Conservation (phyloP, 768 basidiomycete genomes). For the Leccinum arenicola region DNA sequence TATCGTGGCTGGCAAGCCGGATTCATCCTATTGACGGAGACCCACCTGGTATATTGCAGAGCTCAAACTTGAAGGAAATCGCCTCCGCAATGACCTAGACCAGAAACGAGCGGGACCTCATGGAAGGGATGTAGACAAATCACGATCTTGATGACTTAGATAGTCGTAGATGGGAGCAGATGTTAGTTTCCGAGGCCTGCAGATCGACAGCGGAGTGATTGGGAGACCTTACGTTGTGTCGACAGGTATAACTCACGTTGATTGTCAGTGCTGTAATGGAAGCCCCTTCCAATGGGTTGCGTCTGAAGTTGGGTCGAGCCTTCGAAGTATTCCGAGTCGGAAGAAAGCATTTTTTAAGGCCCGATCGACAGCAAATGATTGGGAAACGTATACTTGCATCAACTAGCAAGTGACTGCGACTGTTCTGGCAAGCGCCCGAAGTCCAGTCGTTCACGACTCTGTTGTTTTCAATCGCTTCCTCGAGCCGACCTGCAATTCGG, state of each 20-base stretch:
- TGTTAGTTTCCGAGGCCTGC: neutral
- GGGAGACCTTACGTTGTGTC: neutral
- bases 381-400: too few relatives aligned
- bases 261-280: too few relatives aligned
- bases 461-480: too few relatives aligned
- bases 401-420: too few relatives aligned
- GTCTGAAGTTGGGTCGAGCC: too few relatives aligned
- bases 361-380: neutral
- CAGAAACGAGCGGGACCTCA: neutral
- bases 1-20: neutral
- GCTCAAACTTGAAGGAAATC: neutral
- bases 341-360: neutral
- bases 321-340: too few relatives aligned
- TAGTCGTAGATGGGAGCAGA: neutral
- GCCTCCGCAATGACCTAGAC: neutral
- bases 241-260: too few relatives aligned
- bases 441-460: too few relatives aligned
- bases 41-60: neutral
- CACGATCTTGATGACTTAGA: neutral
- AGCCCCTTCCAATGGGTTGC: neutral
- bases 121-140: neutral
- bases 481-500: too few relatives aligned
- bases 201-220: neutral
- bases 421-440: too few relatives aligned
- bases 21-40: too few relatives aligned